Conservation (phyloP, 805 yeast species). For the Metschnikowia similis region DNA sequence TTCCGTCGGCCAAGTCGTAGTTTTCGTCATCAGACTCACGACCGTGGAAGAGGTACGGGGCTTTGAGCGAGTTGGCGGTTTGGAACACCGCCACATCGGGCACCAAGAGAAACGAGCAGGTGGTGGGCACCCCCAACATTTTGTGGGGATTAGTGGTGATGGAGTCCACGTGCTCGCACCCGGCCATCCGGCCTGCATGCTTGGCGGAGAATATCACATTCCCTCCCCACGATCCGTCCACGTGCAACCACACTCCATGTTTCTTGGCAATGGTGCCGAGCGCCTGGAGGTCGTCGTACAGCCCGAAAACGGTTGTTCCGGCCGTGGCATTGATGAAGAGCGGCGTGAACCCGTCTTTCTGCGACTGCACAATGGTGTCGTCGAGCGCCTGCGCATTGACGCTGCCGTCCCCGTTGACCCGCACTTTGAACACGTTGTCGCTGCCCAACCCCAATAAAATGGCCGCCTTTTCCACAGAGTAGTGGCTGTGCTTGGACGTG, state of each 20-base stretch:
- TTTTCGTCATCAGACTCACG: constrained; percentile 48
- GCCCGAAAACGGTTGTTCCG: constrained; percentile 85
- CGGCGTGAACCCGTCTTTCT: constrained; percentile 59
- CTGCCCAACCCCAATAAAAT: constrained; percentile 71
- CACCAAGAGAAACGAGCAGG: constrained; percentile 67
- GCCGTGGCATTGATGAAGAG: constrained; percentile 79
- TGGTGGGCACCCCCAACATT: constrained; percentile 81
- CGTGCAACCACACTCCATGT: constrained; percentile 69
- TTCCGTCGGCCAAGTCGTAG: constrained; percentile 81
- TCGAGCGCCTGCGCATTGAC: constrained; percentile 51
- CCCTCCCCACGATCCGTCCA: constrained; percentile 93
- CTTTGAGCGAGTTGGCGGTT: constrained; percentile 68
- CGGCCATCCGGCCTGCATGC: constrained; percentile 46
- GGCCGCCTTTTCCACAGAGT: constrained; percentile 78
- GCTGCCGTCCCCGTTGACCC: constrained; percentile 51
- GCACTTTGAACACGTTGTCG: constrained; percentile 56
- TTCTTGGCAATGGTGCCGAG: constrained; percentile 52
- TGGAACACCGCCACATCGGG: constrained; percentile 67
- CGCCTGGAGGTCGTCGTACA: constrained; percentile 63
- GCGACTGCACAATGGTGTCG: constrained; percentile 39
- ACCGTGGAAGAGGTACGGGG: constrained; percentile 77
- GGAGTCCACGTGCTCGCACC: constrained; percentile 66
- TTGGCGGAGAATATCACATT: constrained; percentile 63
- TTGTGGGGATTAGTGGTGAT: constrained; percentile 83
- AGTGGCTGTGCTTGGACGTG: constrained; percentile 70